Percentiles rank a stretch among this genome's conserved stretches.
Conservation (phyloP, 1,284 basidiomycete species). For the Agaricales sp. region DNA sequence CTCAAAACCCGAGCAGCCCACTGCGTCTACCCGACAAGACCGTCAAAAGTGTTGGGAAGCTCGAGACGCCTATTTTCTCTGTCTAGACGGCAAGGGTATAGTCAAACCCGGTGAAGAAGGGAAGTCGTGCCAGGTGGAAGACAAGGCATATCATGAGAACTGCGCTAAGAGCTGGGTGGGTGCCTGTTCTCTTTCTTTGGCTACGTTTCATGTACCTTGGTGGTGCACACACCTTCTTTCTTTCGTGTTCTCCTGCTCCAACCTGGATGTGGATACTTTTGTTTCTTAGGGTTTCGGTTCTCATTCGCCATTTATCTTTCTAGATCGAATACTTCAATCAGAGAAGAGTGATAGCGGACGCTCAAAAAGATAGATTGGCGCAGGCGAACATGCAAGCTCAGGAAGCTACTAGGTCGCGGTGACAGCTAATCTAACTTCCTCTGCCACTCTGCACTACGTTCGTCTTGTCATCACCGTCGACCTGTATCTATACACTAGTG, state of each 20-base stretch:
- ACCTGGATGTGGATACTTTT: background rate
- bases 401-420: slow-evolving; percentile 17
- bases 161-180: slow-evolving; percentile 69
- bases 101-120: slow-evolving; percentile 64
- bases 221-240: slow-evolving; percentile 12
- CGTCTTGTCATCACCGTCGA: too few species aligned
- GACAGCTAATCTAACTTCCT: slow-evolving; percentile 7
- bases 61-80: slow-evolving; percentile 68
- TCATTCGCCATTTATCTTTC: slow-evolving; percentile 2
- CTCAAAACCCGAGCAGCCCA: background rate
- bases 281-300: background rate
- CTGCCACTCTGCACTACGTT: background rate
- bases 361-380: slow-evolving; percentile 56
- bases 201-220: slow-evolving; percentile 14
- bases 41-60: slow-evolving; percentile 68
- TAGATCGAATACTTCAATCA: slow-evolving; percentile 83
- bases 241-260: slow-evolving; percentile 7
- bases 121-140: slow-evolving; percentile 37
- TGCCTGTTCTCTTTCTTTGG: slow-evolving; percentile 11
- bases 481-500: background rate
- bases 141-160: slow-evolving; percentile 44
- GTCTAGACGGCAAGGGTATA: slow-evolving; percentile 54
- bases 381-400: slow-evolving; percentile 43
- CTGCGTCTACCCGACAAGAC: slow-evolving; percentile 33
- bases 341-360: slow-evolving; percentile 61